phyloP scores from a whole-genome alignment of 179 eudicot species.

The Dionaea muscipula region DNA sequence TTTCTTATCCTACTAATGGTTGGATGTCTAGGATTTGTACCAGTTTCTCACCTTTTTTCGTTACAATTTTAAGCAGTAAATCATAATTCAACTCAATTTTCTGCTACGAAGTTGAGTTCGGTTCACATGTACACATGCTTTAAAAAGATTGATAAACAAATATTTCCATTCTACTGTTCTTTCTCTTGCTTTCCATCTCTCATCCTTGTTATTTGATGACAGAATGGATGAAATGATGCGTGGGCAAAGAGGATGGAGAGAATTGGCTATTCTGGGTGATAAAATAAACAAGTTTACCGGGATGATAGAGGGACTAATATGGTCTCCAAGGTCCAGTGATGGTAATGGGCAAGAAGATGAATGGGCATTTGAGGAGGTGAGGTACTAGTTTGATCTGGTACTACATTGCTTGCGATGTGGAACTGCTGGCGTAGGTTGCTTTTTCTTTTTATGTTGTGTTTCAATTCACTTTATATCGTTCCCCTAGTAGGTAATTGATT shows the following conservation, averaged over 20 bases:
- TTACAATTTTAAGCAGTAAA: too few relatives aligned
- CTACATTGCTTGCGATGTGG: background rate
- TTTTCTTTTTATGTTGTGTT: background rate
- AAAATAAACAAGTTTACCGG: conserved; percentile 86
- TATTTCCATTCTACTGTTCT: too few relatives aligned
- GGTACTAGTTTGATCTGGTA: conserved; percentile 3
- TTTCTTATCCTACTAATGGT: too few relatives aligned
- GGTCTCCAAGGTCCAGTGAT: conserved; percentile 83
- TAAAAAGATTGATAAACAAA: too few relatives aligned
- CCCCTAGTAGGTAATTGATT: too few relatives aligned
- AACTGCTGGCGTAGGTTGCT: conserved; percentile 2
- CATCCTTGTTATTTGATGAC: conserved; percentile 12
- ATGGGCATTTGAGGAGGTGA: conserved; percentile 92
- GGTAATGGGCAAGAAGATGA: conserved; percentile 56
- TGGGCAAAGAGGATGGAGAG: conserved; percentile 99
- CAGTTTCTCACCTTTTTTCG: too few relatives aligned
- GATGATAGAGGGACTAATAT: conserved; percentile 89
- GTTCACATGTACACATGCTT: too few relatives aligned
- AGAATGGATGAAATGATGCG: conserved; percentile 99
- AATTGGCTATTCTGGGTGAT: conserved; percentile 78
- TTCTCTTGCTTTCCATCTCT: conserved; percentile 2
- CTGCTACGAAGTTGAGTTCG: too few relatives aligned
- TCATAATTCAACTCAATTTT: too few relatives aligned
- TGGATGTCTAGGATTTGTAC: too few relatives aligned
- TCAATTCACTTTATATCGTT: background rate